Conservation (phyloP, 75 land plant genomes). For the Gnetum montanum region DNA sequence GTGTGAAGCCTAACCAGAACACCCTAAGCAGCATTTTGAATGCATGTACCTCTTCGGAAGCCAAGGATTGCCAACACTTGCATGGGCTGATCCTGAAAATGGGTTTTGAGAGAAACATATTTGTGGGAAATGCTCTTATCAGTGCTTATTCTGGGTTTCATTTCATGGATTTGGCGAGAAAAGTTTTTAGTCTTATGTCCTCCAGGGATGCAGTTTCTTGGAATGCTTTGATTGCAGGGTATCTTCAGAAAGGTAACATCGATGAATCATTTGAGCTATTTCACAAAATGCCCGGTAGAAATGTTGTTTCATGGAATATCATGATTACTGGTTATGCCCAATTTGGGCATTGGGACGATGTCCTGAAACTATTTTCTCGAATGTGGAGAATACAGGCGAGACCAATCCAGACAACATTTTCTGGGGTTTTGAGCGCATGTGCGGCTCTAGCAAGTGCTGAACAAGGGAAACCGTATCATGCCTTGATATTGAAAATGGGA, state of each 20-base stretch:
- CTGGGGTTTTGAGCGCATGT: constrained; percentile 28
- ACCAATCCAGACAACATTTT: constrained; percentile 18
- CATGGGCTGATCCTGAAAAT: background rate
- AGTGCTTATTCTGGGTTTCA: background rate
- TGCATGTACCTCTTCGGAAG: background rate
- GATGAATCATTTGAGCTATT: constrained; percentile 18
- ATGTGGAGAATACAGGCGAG: constrained; percentile 14
- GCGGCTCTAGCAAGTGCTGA: background rate
- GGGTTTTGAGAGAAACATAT: background rate
- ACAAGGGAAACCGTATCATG: constrained; percentile 22
- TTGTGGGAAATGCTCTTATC: background rate
- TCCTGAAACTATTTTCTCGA: constrained; percentile 17
- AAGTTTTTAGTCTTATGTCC: background rate
- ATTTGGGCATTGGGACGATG: constrained; percentile 9
- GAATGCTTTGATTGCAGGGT: constrained; percentile 11
- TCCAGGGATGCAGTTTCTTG: background rate
- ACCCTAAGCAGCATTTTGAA: background rate
- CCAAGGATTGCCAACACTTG: background rate
- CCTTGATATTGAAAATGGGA: constrained; percentile 17
- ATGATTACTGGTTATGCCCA: constrained; percentile 26
- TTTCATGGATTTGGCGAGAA: background rate
- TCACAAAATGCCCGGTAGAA: constrained; percentile 8
- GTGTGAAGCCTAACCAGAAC: background rate
- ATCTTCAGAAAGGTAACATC: constrained; percentile 22
- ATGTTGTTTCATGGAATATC: constrained; percentile 30